Evolutionary conservation across 352 stramenopile species (phyloP), one percentile per base, ranked within the genome.

Genomic region (Globisporangium cederbergense): DNA sequence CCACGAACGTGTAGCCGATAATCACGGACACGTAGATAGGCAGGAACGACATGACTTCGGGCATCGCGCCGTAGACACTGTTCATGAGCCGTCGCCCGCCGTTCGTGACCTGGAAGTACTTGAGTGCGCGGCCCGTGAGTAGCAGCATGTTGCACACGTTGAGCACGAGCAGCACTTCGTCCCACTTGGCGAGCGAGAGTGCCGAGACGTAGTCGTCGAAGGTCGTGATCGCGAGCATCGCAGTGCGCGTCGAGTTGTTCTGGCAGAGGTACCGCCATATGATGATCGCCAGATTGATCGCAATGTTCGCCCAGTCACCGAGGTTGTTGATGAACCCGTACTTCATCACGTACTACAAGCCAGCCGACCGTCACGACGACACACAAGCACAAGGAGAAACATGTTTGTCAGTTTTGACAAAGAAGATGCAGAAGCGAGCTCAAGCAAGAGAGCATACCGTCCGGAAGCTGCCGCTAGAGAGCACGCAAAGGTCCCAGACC

Each of bases 101-200:
- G 60, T 82, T 87, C 0, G 78, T 90, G 45, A 90, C 72, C 56
- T 90, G 81, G 69, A 90, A 90, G 57, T 87, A 90, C 38, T 90
- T 90, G 40, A 90, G 78, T 5, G 81, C 77, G 10, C 81, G 71
- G 3, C 58, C 81, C 7, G 78, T 90, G n/a, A 90, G 65, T 3
- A 88, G 59, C 46, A 90, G 67, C 59, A 90, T 77, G 58, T 90
- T 90, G 70, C 78, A 71, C 25, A 90, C 78, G 28, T 90, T 90
- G 59, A 88, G 79, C 4, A 71, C 78, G 20, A 90, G 69, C 42
- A 90, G 62, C 28, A 86, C 68, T 42, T 86, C 76, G 62, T 90
- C 81, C 79, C 79, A 90, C 7, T 74, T 67, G 32, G 80, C 75
- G 10, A 90, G 63, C 25, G 65, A 71, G 5, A 74, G 42, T 3